phyloP scores from a whole-genome alignment of 192 early-diverging fungal species.

The Globomyces pollinis-pini region DNA sequence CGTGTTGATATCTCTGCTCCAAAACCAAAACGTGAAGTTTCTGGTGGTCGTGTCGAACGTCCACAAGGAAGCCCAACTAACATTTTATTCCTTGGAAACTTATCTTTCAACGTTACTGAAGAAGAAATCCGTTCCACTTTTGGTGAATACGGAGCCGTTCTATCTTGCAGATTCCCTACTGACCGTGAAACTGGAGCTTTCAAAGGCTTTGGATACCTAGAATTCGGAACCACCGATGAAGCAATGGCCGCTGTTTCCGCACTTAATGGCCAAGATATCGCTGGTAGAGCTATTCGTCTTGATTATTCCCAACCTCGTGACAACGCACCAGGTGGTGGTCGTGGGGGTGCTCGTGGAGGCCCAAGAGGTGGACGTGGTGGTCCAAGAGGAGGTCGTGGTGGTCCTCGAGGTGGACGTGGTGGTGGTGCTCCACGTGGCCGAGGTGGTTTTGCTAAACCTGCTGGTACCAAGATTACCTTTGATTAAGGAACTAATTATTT shows the following conservation, averaged over 20 bases:
- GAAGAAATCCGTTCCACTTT: conserved; percentile 49
- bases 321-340: conserved; percentile 23
- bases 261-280: conserved; percentile 68
- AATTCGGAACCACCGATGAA: conserved; percentile 34
- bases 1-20: conserved; percentile 65
- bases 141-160: conserved; percentile 52
- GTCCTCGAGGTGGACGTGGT: conserved; percentile 38
- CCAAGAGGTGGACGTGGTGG: conserved; percentile 32
- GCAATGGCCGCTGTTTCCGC: conserved; percentile 57
- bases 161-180: conserved; percentile 60
- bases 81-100: conserved; percentile 78
- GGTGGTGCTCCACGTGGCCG: conserved; percentile 36
- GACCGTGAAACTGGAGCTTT: conserved; percentile 64
- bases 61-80: conserved; percentile 48
- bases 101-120: conserved; percentile 61
- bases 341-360: conserved; percentile 27
- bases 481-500: conserved; percentile 15
- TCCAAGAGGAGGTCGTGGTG: conserved; percentile 48
- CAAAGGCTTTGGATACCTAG: conserved; percentile 60
- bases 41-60: conserved; percentile 23
- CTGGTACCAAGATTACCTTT: conserved; percentile 35
- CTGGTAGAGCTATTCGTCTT: conserved; percentile 75
- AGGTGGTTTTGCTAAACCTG: conserved; percentile 10
- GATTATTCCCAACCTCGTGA: conserved; percentile 63
- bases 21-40: conserved; percentile 32